Evolutionary conservation across 2,329 filamentous ascomycete genomes (phyloP).

Genomic region (Trichoderma pleuroti): DNA sequence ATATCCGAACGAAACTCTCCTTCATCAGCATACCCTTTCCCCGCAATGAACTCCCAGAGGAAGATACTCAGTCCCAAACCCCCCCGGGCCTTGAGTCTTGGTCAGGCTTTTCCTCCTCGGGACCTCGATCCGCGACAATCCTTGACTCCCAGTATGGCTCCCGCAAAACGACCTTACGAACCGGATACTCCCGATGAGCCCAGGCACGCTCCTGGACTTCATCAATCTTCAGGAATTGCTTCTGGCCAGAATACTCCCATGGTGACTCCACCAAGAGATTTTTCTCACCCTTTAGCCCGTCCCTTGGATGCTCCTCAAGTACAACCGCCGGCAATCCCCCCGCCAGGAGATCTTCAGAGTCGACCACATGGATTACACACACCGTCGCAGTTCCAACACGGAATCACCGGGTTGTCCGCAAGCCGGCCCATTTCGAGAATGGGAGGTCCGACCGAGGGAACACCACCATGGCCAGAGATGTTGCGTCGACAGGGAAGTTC

Average conservation of each 20-base stretch:
- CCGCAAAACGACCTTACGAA: conserved; percentile 35
- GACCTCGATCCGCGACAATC: conserved; percentile 27
- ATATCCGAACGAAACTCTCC: conserved; percentile 34
- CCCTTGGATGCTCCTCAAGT: conserved; percentile 26
- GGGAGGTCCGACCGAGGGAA: conserved; percentile 24
- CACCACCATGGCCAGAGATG: conserved; percentile 33
- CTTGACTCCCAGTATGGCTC: conserved; percentile 25
- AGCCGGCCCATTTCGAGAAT: conserved; percentile 25
- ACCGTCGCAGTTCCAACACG: conserved; percentile 26
- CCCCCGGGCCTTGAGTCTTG: conserved; percentile 30
- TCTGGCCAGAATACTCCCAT: conserved; percentile 23
- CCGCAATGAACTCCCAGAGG: conserved; percentile 29
- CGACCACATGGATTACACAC: conserved; percentile 21
- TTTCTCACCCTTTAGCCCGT: conserved; percentile 35
- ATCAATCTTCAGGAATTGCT: conserved; percentile 27
- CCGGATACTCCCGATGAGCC: conserved; percentile 27
- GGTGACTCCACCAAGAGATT: conserved; percentile 32
- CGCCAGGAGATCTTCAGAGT: conserved; percentile 23
- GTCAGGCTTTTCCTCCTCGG: conserved; percentile 25
- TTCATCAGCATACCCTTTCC: conserved; percentile 31
- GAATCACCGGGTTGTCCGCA: conserved; percentile 22
- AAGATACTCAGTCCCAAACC: conserved; percentile 33
- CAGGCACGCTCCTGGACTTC: conserved; percentile 27
- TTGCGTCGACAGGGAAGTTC: conserved; percentile 30
- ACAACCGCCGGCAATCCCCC: conserved; percentile 26